A percentile compares a stretch with the other conserved stretches of the same genome.
These are phyloP conservation scores for Dissophora ornata DNA, from an alignment of 192 early-diverging fungal species.

Conservation along the genomic window DNA sequence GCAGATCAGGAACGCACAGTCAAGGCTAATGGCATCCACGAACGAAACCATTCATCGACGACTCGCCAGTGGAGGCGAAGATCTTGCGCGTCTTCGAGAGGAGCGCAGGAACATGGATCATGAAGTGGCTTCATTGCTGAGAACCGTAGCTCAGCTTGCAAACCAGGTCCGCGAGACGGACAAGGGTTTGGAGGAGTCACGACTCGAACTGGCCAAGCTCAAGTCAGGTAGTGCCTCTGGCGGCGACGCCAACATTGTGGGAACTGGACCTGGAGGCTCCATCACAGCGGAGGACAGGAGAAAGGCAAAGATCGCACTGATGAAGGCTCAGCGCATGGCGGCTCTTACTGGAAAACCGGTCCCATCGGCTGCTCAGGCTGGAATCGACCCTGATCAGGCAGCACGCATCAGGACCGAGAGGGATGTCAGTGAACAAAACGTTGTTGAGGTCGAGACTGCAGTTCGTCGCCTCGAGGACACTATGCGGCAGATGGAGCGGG, in stretches of 20 bases:
- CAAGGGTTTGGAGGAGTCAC: constrained; percentile 57
- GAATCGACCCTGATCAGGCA: constrained; percentile 60
- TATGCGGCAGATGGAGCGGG: constrained; percentile 53
- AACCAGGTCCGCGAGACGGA: constrained; percentile 59
- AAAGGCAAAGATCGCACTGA: constrained; percentile 62
- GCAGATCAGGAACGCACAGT: constrained; percentile 56
- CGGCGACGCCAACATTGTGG: constrained; percentile 44
- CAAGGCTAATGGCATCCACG: constrained; percentile 18
- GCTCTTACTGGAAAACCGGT: constrained; percentile 59
- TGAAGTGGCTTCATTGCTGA: constrained; percentile 55
- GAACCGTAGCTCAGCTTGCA: constrained; percentile 50
- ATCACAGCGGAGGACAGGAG: constrained; percentile 66
- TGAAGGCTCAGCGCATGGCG: constrained; percentile 64
- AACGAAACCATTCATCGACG: constrained; percentile 39
- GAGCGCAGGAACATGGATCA: constrained; percentile 60
- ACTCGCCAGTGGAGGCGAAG: constrained; percentile 46
- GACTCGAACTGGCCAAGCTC: constrained; percentile 54
- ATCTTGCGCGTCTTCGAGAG: constrained; percentile 58
- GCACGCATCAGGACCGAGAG: constrained; percentile 52
- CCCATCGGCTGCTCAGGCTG: constrained; percentile 33
- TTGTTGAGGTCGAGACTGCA: constrained; percentile 56
- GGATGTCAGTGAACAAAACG: constrained; percentile 53
- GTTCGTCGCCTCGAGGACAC: constrained; percentile 57
- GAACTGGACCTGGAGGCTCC: constrained; percentile 64
- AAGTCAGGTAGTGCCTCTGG: constrained; percentile 26